Conservation (phyloP, 2,329 filamentous ascomycete species). For the Bipolaris cookei region DNA sequence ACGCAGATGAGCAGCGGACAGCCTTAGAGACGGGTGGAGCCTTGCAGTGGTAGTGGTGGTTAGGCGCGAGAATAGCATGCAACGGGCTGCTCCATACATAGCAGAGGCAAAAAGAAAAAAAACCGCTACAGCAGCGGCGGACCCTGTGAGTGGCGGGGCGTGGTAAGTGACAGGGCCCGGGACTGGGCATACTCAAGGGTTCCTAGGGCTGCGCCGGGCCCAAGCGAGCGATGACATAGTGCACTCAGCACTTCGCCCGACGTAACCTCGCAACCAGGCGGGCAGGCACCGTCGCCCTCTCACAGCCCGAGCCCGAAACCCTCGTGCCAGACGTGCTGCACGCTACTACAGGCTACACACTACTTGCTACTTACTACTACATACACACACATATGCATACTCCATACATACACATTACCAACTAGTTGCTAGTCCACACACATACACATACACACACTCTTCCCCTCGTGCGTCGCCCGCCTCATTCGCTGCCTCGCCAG, state of each 20-base stretch:
- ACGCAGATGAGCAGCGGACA: background rate
- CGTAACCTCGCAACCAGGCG: slow-evolving; percentile 12
- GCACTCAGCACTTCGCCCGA: slow-evolving; percentile 9
- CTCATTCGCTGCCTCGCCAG: slow-evolving; percentile 18
- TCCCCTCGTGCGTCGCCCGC: slow-evolving; percentile 7
- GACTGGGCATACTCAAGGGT: too few relatives aligned
- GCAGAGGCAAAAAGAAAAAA: background rate
- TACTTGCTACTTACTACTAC: background rate
- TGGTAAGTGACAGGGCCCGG: too few relatives aligned
- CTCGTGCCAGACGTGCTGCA: too few relatives aligned
- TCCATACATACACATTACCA: too few relatives aligned
- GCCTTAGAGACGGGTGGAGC: background rate
- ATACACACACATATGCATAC: background rate
- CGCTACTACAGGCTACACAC: too few relatives aligned
- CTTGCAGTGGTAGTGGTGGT: background rate
- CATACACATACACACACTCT: background rate
- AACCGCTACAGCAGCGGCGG: background rate
- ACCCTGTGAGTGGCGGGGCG: background rate
- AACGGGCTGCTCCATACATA: too few relatives aligned
- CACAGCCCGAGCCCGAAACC: background rate
- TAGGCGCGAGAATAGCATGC: too few relatives aligned
- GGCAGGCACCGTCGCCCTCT: slow-evolving; percentile 7
- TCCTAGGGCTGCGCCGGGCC: slow-evolving; percentile 9
- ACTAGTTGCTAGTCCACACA: background rate
- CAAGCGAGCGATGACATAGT: slow-evolving; percentile 23